These are phyloP conservation scores for Akanthomyces uredinophilus DNA, from an alignment of 2,329 filamentous ascomycete species.

Conservation along the genomic window DNA sequence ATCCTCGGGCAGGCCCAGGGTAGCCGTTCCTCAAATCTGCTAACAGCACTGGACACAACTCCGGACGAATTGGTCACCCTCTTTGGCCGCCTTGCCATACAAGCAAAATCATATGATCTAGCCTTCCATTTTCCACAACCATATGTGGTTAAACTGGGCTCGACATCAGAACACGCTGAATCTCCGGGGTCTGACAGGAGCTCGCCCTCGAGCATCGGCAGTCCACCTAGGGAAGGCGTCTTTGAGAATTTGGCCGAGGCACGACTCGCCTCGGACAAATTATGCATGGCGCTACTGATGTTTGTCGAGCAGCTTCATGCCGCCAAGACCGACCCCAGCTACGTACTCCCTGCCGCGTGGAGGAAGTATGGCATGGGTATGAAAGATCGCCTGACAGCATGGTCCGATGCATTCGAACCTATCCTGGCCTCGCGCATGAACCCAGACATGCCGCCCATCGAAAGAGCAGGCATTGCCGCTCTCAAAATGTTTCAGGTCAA, in stretches of 20 bases:
- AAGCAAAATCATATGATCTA: constrained; percentile 64
- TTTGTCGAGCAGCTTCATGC: constrained; percentile 52
- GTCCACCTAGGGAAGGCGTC: constrained; percentile 21
- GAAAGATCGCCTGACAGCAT: constrained; percentile 46
- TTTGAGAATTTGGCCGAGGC: constrained; percentile 51
- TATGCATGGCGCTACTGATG: constrained; percentile 52
- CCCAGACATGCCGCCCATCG: constrained; percentile 46
- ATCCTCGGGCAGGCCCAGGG: constrained; percentile 49
- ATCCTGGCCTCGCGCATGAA: constrained; percentile 46
- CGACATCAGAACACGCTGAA: constrained; percentile 22
- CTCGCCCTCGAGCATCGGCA: constrained; percentile 32
- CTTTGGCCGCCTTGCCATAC: constrained; percentile 58
- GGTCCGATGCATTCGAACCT: constrained; percentile 52
- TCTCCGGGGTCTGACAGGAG: constrained; percentile 40
- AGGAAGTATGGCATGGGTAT: constrained; percentile 44
- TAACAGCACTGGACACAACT: constrained; percentile 22
- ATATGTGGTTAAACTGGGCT: constrained; percentile 47
- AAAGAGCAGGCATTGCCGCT: constrained; percentile 55
- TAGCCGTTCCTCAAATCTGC: constrained; percentile 23
- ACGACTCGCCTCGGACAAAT: constrained; percentile 49
- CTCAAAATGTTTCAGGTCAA: constrained; percentile 60
- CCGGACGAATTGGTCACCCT: constrained; percentile 55
- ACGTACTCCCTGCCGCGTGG: constrained; percentile 45
- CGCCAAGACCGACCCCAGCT: constrained; percentile 45
- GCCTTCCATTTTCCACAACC: constrained; percentile 62